phyloP scores from a whole-genome alignment of 116 monocot genomes.

The Trichopus zeylanicus region DNA sequence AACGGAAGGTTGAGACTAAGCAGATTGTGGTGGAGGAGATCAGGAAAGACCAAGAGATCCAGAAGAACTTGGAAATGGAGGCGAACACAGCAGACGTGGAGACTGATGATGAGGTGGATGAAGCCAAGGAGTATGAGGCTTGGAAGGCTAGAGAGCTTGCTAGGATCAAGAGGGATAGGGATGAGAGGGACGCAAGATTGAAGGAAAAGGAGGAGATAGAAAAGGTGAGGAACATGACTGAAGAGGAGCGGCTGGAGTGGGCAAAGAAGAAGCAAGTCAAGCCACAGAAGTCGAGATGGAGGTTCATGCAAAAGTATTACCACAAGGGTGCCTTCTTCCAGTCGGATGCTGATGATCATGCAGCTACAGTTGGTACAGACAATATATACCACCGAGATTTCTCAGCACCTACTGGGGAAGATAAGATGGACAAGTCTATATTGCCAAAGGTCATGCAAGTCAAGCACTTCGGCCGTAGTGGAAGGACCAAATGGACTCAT shows the following conservation, averaged over 20 bases:
- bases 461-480: constrained; percentile 89
- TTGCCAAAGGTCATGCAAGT: constrained; percentile 99
- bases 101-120: constrained; percentile 88
- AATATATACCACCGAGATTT: constrained; percentile 65
- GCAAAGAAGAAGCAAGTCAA: constrained; percentile 58
- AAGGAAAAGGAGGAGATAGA: constrained; percentile 98
- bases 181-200: constrained; percentile 75
- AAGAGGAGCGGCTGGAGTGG: constrained; percentile 88
- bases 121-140: constrained; percentile 93
- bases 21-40: constrained; percentile 94
- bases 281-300: constrained; percentile 74
- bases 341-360: constrained; percentile 48
- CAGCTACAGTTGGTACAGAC: constrained; percentile 43
- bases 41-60: constrained; percentile 72
- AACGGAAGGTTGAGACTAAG: constrained; percentile 77
- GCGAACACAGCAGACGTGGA: constrained; percentile 77
- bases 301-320: constrained; percentile 96
- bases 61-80: constrained; percentile 69
- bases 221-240: constrained; percentile 92
- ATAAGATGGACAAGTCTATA: constrained; percentile 91
- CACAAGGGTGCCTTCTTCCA: constrained; percentile 97
- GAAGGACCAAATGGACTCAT: constrained; percentile 98
- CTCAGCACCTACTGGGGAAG: constrained; percentile 90
- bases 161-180: constrained; percentile 90
- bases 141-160: constrained; percentile 92